These are phyloP conservation scores for Pseudogymnoascus sp. DNA, from an alignment of 2,329 filamentous ascomycete species.

Conservation along the genomic window DNA sequence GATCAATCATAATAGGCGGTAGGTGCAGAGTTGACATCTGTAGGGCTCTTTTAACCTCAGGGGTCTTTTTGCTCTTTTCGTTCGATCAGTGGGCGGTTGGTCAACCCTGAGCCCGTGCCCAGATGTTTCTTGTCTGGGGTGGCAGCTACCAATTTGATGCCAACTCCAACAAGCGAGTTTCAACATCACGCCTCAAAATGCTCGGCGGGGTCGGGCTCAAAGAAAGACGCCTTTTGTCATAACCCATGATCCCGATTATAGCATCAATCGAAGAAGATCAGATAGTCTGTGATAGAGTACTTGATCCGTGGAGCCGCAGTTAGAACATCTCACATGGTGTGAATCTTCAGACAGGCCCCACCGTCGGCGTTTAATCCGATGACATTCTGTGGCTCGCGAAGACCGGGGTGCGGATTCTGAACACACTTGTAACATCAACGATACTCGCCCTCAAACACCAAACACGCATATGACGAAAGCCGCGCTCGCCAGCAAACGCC, in stretches of 20 bases:
- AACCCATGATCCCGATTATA: not conserved
- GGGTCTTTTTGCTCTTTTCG: not conserved
- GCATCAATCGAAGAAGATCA: slow-evolving; percentile 25
- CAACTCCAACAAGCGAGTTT: not conserved
- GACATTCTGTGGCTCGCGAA: not conserved
- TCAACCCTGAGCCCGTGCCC: not conserved
- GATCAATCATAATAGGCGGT: not conserved
- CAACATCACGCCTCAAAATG: slow-evolving; percentile 1
- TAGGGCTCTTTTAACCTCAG: slow-evolving; percentile 2
- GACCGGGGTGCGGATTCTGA: not conserved
- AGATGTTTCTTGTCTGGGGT: slow-evolving; percentile 4
- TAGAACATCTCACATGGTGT: not conserved
- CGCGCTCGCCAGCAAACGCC: slow-evolving; percentile 1
- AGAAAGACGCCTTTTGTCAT: not conserved
- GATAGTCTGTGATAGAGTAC: slow-evolving; percentile 24
- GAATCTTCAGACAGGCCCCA: not conserved
- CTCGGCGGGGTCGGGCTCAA: not conserved
- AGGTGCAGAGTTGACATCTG: not conserved
- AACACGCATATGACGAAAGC: slow-evolving; percentile 1
- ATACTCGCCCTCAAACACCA: slow-evolving; percentile 5
- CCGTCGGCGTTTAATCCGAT: not conserved
- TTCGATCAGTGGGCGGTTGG: not conserved
- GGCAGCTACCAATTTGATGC: not conserved
- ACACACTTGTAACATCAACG: slow-evolving; percentile 6
- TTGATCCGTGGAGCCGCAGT: not conserved